A percentile compares a stretch with the other conserved stretches of the same genome.
phyloP scores from a whole-genome alignment of 192 early-diverging fungal species.

The Coemansia pectinata region DNA sequence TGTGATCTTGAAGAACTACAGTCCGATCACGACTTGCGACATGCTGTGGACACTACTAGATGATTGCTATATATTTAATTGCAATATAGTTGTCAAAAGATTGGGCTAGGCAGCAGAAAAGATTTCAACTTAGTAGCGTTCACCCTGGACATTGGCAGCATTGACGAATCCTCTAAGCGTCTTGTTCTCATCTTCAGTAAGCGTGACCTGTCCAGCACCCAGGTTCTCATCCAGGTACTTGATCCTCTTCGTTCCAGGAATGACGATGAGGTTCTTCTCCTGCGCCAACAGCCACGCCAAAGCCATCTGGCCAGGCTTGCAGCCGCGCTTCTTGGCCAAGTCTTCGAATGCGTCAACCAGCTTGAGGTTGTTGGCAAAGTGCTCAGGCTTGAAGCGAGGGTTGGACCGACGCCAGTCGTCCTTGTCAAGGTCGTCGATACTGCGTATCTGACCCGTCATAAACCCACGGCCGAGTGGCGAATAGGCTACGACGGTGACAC shows the following conservation, averaged over 20 bases:
- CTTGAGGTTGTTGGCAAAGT: slow-evolving; percentile 61
- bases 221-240: slow-evolving; percentile 55
- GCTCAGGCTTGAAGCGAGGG: slow-evolving; percentile 63
- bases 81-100: background rate
- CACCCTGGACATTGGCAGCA: slow-evolving; percentile 27
- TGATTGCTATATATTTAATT: background rate
- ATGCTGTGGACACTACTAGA: too few relatives aligned
- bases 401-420: slow-evolving; percentile 57
- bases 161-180: slow-evolving; percentile 31
- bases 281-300: slow-evolving; percentile 69
- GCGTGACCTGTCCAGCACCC: slow-evolving; percentile 31
- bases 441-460: slow-evolving; percentile 62
- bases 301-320: slow-evolving; percentile 57
- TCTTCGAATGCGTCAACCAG: slow-evolving; percentile 58
- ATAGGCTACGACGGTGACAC: slow-evolving; percentile 72
- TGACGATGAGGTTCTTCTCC: slow-evolving; percentile 51
- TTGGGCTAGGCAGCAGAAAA: background rate
- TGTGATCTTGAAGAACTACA: background rate
- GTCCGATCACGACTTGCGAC: too few relatives aligned
- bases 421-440: slow-evolving; percentile 55
- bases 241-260: slow-evolving; percentile 61
- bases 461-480: slow-evolving; percentile 74
- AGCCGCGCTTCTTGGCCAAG: slow-evolving; percentile 58
- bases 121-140: slow-evolving; percentile 16
- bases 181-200: slow-evolving; percentile 31